These are phyloP conservation scores for Saccharum officinarum DNA, from an alignment of 176 grass and related monocot species.

Conservation along the genomic window DNA sequence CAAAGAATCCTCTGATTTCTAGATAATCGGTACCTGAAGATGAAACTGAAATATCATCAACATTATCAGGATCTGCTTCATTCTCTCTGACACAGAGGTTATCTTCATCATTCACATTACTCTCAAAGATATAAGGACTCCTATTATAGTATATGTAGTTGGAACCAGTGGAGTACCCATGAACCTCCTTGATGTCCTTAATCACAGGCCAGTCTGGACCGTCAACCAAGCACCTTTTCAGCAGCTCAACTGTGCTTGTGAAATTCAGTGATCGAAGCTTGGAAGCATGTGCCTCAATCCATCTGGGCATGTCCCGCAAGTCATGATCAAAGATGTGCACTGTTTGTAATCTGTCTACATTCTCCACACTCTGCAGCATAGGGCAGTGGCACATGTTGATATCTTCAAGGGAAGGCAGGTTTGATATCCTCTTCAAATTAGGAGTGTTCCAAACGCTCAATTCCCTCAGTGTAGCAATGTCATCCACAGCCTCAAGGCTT, in stretches of 20 bases:
- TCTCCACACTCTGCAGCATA: constrained; percentile 43
- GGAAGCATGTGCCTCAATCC: constrained; percentile 44
- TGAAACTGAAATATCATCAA: constrained; percentile 30
- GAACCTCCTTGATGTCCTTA: constrained; percentile 56
- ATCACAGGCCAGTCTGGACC: constrained; percentile 56
- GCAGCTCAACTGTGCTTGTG: constrained; percentile 33
- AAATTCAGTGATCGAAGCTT: constrained; percentile 54
- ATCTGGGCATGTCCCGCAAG: constrained; percentile 58
- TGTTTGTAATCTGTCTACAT: constrained; percentile 32
- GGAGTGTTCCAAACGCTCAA: constrained; percentile 58
- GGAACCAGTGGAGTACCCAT: constrained; percentile 50
- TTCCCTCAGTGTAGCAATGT: constrained; percentile 53
- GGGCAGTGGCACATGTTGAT: constrained; percentile 67
- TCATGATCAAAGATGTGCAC: constrained; percentile 71
- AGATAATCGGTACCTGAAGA: constrained; percentile 24
- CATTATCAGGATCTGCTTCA: constrained; percentile 28
- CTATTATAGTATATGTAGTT: constrained; percentile 61
- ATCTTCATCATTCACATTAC: constrained; percentile 34
- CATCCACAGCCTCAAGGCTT: constrained; percentile 48
- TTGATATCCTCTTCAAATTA: constrained; percentile 56
- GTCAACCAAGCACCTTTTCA: constrained; percentile 57
- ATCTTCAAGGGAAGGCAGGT: constrained; percentile 59
- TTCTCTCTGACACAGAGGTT: constrained; percentile 12
- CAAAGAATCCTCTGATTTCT: constrained; percentile 38
- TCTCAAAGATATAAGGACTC: constrained; percentile 58